Conservation (phyloP, 2,329 filamentous ascomycete genomes). For the Chaetomiaceae sp. region DNA sequence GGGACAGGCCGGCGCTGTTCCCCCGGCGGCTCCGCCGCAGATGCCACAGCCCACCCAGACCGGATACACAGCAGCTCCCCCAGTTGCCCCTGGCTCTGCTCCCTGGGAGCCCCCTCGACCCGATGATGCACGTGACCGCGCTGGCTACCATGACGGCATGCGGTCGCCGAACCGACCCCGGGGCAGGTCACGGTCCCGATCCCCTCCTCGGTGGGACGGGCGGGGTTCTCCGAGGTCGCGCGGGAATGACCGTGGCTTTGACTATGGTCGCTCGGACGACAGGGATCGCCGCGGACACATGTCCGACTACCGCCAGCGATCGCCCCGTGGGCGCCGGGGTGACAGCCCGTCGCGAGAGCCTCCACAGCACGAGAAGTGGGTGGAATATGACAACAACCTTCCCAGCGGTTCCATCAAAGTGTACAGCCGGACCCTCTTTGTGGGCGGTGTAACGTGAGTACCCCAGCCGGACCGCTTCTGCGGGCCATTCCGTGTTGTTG, state of each 20-base stretch:
- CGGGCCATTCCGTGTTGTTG: too few species aligned
- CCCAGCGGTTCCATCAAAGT: slow-evolving; percentile 82
- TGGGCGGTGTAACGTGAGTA: slow-evolving; percentile 86
- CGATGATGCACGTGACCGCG: slow-evolving; percentile 51
- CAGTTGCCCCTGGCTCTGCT: slow-evolving; percentile 25
- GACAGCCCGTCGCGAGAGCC: slow-evolving; percentile 46
- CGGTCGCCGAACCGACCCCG: slow-evolving; percentile 59
- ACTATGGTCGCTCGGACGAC: slow-evolving; percentile 59
- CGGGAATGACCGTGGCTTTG: slow-evolving; percentile 61
- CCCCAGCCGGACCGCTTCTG: too few species aligned
- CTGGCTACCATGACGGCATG: slow-evolving; percentile 50
- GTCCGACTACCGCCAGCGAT: slow-evolving; percentile 81
- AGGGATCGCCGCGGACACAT: slow-evolving; percentile 48
- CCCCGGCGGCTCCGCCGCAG: slow-evolving; percentile 33
- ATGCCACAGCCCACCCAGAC: slow-evolving; percentile 38
- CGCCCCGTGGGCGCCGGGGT: slow-evolving; percentile 65
- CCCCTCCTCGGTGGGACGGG: slow-evolving; percentile 68
- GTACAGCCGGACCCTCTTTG: slow-evolving; percentile 89
- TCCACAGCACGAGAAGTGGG: slow-evolving; percentile 56
- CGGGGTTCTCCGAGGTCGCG: slow-evolving; percentile 59
- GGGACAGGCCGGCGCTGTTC: slow-evolving; percentile 32
- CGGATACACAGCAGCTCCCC: slow-evolving; percentile 35
- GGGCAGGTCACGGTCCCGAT: slow-evolving; percentile 71
- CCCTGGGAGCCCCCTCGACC: slow-evolving; percentile 35
- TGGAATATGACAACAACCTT: slow-evolving; percentile 72